These are phyloP conservation scores for Moniliella sp. DNA, from an alignment of 1,284 basidiomycete genomes.

Conservation along the genomic window DNA sequence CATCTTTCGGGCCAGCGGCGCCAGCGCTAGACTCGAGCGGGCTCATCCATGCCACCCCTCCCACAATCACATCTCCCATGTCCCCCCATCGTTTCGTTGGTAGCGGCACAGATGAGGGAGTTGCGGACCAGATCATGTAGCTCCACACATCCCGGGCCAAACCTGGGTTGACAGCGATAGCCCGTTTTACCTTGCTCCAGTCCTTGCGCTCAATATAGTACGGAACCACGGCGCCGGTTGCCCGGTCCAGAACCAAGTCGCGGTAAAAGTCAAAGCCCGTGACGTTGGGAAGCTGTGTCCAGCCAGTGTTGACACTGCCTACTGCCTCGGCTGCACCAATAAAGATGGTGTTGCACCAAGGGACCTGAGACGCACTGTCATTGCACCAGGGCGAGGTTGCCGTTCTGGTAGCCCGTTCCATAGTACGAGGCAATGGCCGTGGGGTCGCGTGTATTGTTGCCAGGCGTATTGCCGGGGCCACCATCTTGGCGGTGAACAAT, in stretches of 20 bases:
- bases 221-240: neutral
- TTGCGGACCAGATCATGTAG: conserved; percentile 19
- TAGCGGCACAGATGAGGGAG: conserved; percentile 12
- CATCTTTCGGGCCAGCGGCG: conserved; percentile 8
- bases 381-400: too few species aligned
- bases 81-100: conserved; percentile 10
- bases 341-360: too few species aligned
- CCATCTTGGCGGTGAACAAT: too few species aligned
- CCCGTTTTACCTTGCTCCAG: conserved; percentile 9
- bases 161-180: conserved; percentile 15
- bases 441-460: too few species aligned
- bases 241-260: conserved; percentile 2
- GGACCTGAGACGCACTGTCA: too few species aligned
- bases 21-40: conserved; percentile 10
- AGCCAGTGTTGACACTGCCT: conserved; percentile 1
- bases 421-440: too few species aligned
- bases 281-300: conserved; percentile 2
- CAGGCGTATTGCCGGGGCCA: too few species aligned
- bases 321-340: neutral
- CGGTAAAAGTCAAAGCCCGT: conserved; percentile 5
- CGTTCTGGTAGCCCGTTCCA: too few species aligned
- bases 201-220: conserved; percentile 1
- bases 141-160: conserved; percentile 20
- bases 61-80: conserved; percentile 15
- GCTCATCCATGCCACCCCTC: conserved; percentile 14